Conservation (phyloP, 1,284 basidiomycete genomes). For the Rhodotorula sp. region DNA sequence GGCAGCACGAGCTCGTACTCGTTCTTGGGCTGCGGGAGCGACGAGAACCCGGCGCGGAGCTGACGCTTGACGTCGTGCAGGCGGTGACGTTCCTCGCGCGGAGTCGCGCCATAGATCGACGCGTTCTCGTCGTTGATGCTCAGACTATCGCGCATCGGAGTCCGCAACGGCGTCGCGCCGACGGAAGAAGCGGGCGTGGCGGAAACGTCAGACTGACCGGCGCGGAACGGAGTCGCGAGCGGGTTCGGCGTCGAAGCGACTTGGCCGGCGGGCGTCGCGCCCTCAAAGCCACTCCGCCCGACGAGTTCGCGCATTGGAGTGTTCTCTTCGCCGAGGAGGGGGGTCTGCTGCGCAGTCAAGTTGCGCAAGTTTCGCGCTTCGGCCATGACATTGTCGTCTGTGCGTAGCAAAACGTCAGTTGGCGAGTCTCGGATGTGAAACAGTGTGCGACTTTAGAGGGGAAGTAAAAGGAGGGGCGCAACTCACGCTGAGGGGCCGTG, state of each 20-base stretch:
- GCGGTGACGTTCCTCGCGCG: conserved; percentile 67
- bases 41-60: conserved; percentile 76
- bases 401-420: too few species aligned
- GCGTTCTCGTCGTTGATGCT: conserved; percentile 71
- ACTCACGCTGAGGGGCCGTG: conserved; percentile 84
- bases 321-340: conserved; percentile 93
- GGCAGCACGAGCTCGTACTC: conserved; percentile 94
- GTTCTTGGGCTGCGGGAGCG: conserved; percentile 88
- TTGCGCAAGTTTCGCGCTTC: conserved; percentile 94
- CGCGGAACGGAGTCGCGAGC: conserved; percentile 74
- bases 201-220: conserved; percentile 55
- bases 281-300: conserved; percentile 76
- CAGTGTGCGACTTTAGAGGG: background rate
- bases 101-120: conserved; percentile 63
- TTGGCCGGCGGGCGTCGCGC: conserved; percentile 84
- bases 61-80: conserved; percentile 65
- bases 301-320: conserved; percentile 76
- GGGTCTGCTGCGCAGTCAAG: conserved; percentile 88
- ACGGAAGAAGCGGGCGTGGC: conserved; percentile 60
- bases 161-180: conserved; percentile 76
- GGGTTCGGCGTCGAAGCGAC: conserved; percentile 93
- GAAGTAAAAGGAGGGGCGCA: conserved; percentile 2
- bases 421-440: background rate
- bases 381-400: conserved; percentile 87
- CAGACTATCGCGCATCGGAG: conserved; percentile 85